Conservation (phyloP, 2,329 filamentous ascomycete species). For the Fusarium sp. region DNA sequence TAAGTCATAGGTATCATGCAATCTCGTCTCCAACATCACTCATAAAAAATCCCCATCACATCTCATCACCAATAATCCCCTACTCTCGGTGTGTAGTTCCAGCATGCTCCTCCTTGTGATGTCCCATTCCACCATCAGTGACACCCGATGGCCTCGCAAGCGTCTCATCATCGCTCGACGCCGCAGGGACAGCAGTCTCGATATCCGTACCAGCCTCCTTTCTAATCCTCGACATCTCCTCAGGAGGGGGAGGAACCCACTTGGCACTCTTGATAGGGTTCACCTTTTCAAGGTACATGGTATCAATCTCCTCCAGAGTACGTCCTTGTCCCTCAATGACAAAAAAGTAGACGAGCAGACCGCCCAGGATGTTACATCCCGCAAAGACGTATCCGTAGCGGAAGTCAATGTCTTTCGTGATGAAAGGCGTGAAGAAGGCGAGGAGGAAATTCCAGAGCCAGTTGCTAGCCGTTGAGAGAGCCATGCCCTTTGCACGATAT, state of each 20-base stretch:
- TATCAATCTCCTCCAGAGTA: constrained; percentile 81
- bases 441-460: constrained; percentile 80
- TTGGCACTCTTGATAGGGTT: constrained; percentile 69
- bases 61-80: not conserved
- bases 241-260: constrained; percentile 59
- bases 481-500: constrained; percentile 69
- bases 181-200: constrained; percentile 31
- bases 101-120: constrained; percentile 27
- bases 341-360: constrained; percentile 78
- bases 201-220: constrained; percentile 53
- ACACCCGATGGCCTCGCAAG: constrained; percentile 14
- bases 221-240: constrained; percentile 55
- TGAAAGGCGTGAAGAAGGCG: constrained; percentile 83
- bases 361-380: constrained; percentile 72
- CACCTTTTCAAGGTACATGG: constrained; percentile 75
- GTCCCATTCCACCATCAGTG: not conserved
- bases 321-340: constrained; percentile 78
- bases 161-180: constrained; percentile 30
- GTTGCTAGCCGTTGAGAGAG: constrained; percentile 68
- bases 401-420: constrained; percentile 76
- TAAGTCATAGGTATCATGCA: constrained; percentile 1
- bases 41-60: not conserved
- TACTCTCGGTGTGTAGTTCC: constrained; percentile 24
- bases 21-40: not conserved
- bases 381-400: constrained; percentile 81